Percentiles rank a stretch among this genome's conserved stretches.
Conservation (phyloP, 176 grass and related monocot species). For the barley (Hordeum vulgare) region MorexV3_pseudomolecules_assembly NC_058522.1:506114681-506115180, state of each 20-base stretch:
- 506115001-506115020: not conserved
- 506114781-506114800: not conserved
- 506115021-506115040: not conserved
- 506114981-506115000: not conserved
- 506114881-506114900: not conserved
- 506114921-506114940: not conserved
- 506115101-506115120: not conserved
- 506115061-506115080: conserved; percentile 6
- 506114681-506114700: not conserved
- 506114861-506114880: not conserved
- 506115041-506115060: conserved; percentile 1
- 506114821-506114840: not conserved
- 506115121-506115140: not conserved
- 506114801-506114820: not conserved
- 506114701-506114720: not conserved
- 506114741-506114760: not conserved
- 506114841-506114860: not conserved
- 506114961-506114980: not conserved
- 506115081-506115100: not conserved
- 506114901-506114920: not conserved
- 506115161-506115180: not conserved
- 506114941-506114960: not conserved
- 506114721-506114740: not conserved
- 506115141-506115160: not conserved
- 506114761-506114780: no score